Evolutionary conservation across 139 green algal genomes (phyloP).

Genomic region (Diplosphaera chodatii): DNA sequence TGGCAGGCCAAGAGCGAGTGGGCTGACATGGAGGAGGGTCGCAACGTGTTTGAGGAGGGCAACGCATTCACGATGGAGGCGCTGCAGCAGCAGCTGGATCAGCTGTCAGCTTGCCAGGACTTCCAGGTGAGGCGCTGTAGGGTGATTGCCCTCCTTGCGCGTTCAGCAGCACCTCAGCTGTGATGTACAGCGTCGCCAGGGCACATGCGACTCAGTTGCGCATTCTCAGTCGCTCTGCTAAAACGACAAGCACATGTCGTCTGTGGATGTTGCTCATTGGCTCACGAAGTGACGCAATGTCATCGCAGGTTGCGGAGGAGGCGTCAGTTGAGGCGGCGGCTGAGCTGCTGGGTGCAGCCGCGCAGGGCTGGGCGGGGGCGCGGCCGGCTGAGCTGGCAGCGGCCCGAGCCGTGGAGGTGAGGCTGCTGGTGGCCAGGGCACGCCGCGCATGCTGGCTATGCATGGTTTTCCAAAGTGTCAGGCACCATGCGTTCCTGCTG

Average conservation of each 20-base stretch:
- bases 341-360: constrained; percentile 2
- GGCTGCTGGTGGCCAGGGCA: too few species aligned
- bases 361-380: background rate
- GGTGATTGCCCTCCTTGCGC: too few species aligned
- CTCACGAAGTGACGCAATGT: too few species aligned
- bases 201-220: too few species aligned
- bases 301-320: constrained; percentile 11
- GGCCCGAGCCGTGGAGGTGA: background rate
- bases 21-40: constrained; percentile 24
- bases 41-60: constrained; percentile 24
- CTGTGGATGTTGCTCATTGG: too few species aligned
- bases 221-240: too few species aligned
- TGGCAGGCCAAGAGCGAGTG: background rate
- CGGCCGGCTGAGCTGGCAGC: background rate
- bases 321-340: constrained; percentile 7
- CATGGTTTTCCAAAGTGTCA: too few species aligned
- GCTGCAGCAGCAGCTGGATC: constrained; percentile 26
- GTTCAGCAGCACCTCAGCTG: too few species aligned
- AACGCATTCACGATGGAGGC: constrained; percentile 22
- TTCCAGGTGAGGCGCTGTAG: background rate
- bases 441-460: too few species aligned
- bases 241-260: too few species aligned
- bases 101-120: constrained; percentile 4
- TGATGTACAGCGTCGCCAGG: too few species aligned
- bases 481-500: too few species aligned